Percentiles rank a stretch among this genome's conserved stretches.
These are phyloP conservation scores for Pseudogymnoascus sp. DNA, from an alignment of 2,329 filamentous ascomycete genomes.

Conservation along the genomic window DNA sequence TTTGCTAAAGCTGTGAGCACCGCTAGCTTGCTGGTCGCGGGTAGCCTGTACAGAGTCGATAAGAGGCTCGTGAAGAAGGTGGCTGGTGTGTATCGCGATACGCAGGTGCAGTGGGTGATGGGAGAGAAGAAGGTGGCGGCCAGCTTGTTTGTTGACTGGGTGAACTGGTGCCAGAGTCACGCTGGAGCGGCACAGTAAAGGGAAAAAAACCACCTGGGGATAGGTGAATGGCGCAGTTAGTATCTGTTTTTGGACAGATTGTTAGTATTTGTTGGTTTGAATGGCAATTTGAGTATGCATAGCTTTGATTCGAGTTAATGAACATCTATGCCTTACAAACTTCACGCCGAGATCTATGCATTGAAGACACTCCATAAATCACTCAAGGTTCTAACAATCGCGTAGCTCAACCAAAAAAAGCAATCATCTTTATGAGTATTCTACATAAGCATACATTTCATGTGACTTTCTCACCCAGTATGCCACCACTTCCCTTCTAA, in stretches of 20 bases:
- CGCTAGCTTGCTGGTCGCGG: conserved; percentile 60
- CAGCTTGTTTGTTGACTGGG: conserved; percentile 63
- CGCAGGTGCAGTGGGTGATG: conserved; percentile 51
- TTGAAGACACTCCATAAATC: background rate
- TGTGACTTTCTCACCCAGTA: background rate
- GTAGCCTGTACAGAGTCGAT: conserved; percentile 49
- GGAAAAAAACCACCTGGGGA: background rate
- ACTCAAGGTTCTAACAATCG: background rate
- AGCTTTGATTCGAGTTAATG: background rate
- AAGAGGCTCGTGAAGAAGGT: conserved; percentile 46
- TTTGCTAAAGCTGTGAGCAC: conserved; percentile 70
- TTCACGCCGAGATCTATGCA: background rate
- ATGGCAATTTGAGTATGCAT: background rate
- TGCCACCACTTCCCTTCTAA: background rate
- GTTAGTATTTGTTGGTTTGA: background rate
- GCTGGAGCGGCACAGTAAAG: conserved; percentile 16
- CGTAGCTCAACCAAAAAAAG: background rate
- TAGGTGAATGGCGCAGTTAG: background rate
- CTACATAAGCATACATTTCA: conserved; percentile 9
- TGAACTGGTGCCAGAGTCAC: conserved; percentile 60
- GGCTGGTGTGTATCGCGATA: conserved; percentile 56
- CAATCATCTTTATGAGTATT: conserved; percentile 8
- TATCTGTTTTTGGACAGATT: background rate
- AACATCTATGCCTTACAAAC: background rate
- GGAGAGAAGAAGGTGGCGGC: conserved; percentile 53